Conservation (phyloP, 352 stramenopile species). For the Globisporangium carolinianum region DNA sequence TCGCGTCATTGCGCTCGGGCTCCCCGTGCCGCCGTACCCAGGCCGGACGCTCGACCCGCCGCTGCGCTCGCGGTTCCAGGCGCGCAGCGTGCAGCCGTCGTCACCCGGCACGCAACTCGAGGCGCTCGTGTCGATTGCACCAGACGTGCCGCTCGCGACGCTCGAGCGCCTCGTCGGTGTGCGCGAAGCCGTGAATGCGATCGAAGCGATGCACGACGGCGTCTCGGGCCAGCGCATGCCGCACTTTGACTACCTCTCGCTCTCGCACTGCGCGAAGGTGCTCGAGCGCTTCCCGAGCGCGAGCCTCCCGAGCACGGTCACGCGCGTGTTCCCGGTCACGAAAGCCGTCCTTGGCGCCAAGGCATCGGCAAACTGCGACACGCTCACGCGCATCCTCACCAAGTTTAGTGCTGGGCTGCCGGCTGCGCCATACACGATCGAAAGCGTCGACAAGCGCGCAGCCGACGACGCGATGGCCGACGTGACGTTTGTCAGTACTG, state of each 20-base stretch:
- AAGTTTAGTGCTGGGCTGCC: constrained; percentile 28
- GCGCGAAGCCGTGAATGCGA: constrained; percentile 59
- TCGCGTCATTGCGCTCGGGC: constrained; percentile 87
- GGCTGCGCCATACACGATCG: constrained; percentile 27
- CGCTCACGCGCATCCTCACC: constrained; percentile 44
- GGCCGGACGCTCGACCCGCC: constrained; percentile 82
- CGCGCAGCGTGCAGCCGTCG: constrained; percentile 52
- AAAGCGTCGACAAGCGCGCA: constrained; percentile 24
- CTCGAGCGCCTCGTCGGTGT: constrained; percentile 70
- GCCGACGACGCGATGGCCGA: constrained; percentile 13
- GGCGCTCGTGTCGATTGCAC: constrained; percentile 33
- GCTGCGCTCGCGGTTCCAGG: constrained; percentile 83
- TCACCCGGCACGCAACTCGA: constrained; percentile 64
- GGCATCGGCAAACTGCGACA: constrained; percentile 34
- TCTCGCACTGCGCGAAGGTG: constrained; percentile 51
- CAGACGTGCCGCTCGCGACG: constrained; percentile 37
- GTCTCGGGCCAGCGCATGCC: constrained; percentile 44
- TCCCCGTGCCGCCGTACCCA: constrained; percentile 83
- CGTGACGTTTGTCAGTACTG: constrained; percentile 15
- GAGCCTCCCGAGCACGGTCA: constrained; percentile 26
- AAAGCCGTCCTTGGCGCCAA: constrained; percentile 35
- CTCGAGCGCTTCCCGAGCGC: constrained; percentile 41
- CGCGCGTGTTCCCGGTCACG: constrained; percentile 54
- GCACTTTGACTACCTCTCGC: constrained; percentile 60
- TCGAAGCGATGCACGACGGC: constrained; percentile 51